Evolutionary conservation across 768 basidiomycete species (phyloP).

Genomic region (Panaeolus papilionaceus): DNA sequence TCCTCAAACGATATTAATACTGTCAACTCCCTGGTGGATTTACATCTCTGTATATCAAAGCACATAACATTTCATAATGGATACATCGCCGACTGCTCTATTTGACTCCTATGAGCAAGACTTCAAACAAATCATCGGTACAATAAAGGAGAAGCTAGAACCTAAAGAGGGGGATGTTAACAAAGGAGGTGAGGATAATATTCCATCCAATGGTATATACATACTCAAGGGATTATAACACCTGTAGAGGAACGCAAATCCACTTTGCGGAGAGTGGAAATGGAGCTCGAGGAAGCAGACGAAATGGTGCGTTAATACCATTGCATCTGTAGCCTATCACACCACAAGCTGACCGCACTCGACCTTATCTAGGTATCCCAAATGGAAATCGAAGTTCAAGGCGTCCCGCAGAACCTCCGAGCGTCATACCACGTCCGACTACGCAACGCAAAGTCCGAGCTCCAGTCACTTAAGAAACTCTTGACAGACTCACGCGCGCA

Average conservation of each 20-base stretch:
- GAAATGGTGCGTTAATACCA: constrained; percentile 76
- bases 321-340: constrained; percentile 10
- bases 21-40: constrained; percentile 38
- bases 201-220: constrained; percentile 11
- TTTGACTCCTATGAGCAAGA: constrained; percentile 94
- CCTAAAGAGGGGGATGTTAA: constrained; percentile 64
- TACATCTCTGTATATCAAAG: constrained; percentile 16
- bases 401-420: constrained; percentile 87
- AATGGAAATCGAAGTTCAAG: constrained; percentile 99
- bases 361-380: constrained; percentile 77
- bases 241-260: constrained; percentile 80
- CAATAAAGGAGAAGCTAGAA: constrained; percentile 80
- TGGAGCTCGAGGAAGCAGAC: constrained; percentile 97
- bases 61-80: constrained; percentile 53
- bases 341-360: not conserved
- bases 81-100: constrained; percentile 82
- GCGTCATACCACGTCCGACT: constrained; percentile 80
- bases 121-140: constrained; percentile 81
- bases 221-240: constrained; percentile 12
- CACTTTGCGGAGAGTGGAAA: constrained; percentile 82
- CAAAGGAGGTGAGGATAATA: constrained; percentile 62
- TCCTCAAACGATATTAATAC: not conserved
- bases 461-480: constrained; percentile 82
- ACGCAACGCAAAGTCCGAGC: constrained; percentile 73
- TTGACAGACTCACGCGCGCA: constrained; percentile 76